Evolutionary conservation across 2,329 filamentous ascomycete species (phyloP).

Genomic region (Teratosphaeria nubilosa): DNA sequence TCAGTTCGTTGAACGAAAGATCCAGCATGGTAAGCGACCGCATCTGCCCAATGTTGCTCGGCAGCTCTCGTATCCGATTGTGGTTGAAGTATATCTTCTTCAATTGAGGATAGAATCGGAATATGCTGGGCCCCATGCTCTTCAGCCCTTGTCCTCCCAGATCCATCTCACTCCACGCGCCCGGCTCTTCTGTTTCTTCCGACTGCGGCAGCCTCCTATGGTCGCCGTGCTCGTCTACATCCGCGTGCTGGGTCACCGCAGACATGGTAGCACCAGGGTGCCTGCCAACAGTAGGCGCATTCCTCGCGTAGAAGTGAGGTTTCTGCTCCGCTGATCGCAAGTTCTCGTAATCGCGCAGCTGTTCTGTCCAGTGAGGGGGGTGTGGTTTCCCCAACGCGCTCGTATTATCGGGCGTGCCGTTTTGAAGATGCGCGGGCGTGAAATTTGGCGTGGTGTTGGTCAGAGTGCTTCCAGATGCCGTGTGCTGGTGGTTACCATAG

Average conservation of each 20-base stretch:
- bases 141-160: conserved; percentile 92
- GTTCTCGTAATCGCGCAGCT: conserved; percentile 48
- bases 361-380: conserved; percentile 74
- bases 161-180: conserved; percentile 83
- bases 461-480: conserved; percentile 50
- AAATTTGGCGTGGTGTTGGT: conserved; percentile 56
- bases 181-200: conserved; percentile 49
- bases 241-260: conserved; percentile 36
- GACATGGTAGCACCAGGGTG: conserved; percentile 14
- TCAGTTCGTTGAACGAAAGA: conserved; percentile 77
- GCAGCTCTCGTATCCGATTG: conserved; percentile 77
- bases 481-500: conserved; percentile 52
- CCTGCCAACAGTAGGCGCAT: conserved; percentile 30
- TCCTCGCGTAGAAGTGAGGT: conserved; percentile 67
- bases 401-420: conserved; percentile 49
- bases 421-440: conserved; percentile 48
- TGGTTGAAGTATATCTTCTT: conserved; percentile 88
- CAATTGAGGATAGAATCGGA: conserved; percentile 73
- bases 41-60: conserved; percentile 69
- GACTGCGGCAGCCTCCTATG: conserved; percentile 39
- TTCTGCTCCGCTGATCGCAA: conserved; percentile 20
- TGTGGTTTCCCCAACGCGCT: conserved; percentile 42
- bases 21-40: conserved; percentile 76
- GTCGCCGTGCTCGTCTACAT: conserved; percentile 46
- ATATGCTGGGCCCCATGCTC: conserved; percentile 67